Percentiles rank a stretch among this genome's conserved stretches.
Conservation (phyloP, 345 rosid genomes). For the Kernera saxatilis region DNA sequence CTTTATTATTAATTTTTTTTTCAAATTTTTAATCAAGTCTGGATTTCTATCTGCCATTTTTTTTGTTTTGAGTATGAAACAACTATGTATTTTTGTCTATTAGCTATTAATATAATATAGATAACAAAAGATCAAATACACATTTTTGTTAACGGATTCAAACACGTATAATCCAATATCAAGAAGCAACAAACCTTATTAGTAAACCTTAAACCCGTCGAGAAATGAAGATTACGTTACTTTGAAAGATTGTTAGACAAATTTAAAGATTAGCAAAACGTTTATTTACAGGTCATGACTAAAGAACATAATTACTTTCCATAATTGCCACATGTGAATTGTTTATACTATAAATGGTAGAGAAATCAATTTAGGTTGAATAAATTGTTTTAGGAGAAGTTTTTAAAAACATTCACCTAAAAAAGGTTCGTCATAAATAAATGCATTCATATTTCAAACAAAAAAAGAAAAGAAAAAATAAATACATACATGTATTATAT, state of each 20-base stretch:
- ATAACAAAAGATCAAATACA: too few relatives aligned
- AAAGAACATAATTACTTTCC: neutral
- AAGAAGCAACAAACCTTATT: neutral
- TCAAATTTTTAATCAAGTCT: too few relatives aligned
- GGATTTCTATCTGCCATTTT: too few relatives aligned
- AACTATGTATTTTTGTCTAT: too few relatives aligned
- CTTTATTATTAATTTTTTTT: too few relatives aligned
- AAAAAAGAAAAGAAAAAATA: neutral
- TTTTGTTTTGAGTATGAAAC: too few relatives aligned
- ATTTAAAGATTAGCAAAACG: neutral
- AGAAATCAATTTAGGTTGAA: neutral
- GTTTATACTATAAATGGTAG: neutral
- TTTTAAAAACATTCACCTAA: neutral
- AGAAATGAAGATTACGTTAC: neutral
- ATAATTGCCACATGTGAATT: neutral
- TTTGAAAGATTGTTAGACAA: neutral
- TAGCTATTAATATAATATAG: too few relatives aligned
- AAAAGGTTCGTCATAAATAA: conserved; percentile 1
- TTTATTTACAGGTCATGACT: neutral
- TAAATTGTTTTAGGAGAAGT: neutral
- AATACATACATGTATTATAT: neutral
- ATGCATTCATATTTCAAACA: neutral
- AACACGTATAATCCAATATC: neutral
- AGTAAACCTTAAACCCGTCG: neutral
- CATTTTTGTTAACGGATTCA: too few relatives aligned